Conservation (phyloP, 2,329 filamentous ascomycete species). For the Raffaelea albimanens region DNA sequence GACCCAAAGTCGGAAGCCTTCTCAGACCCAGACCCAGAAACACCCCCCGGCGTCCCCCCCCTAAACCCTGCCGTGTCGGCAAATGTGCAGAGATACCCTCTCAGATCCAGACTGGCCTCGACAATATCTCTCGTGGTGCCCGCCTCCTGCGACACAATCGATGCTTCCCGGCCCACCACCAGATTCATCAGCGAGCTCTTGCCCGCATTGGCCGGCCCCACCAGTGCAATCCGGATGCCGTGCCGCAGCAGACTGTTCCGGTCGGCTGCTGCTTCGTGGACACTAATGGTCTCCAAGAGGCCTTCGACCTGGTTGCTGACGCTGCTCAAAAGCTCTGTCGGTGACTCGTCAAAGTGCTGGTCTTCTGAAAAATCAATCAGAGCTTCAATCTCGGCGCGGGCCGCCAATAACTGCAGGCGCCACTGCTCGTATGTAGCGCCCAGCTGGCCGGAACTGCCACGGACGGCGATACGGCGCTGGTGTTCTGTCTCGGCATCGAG, state of each 20-base stretch:
- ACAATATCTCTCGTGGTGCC: conserved; percentile 92
- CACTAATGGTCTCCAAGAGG: conserved; percentile 53
- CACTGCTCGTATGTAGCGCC: conserved; percentile 73
- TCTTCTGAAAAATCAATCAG: conserved; percentile 97
- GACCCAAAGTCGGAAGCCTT: neutral
- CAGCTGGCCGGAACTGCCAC: conserved; percentile 62
- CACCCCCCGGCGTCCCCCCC: conserved; percentile 21
- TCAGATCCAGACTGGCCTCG: conserved; percentile 81
- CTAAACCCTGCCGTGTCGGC: conserved; percentile 90
- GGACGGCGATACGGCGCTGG: conserved; percentile 77
- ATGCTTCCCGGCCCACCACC: conserved; percentile 83
- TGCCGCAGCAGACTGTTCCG: conserved; percentile 74
- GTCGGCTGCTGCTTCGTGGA: conserved; percentile 68
- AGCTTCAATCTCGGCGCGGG: conserved; percentile 85
- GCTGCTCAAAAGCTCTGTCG: conserved; percentile 58
- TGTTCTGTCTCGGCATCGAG: conserved; percentile 75
- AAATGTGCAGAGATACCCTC: conserved; percentile 85
- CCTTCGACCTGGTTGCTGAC: conserved; percentile 55
- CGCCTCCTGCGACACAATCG: conserved; percentile 86
- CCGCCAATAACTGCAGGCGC: conserved; percentile 67
- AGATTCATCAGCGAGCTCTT: conserved; percentile 91
- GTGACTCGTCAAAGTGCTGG: conserved; percentile 90
- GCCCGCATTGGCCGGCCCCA: conserved; percentile 88
- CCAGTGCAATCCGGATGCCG: conserved; percentile 75
- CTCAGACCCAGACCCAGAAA: neutral